Percentiles rank a stretch among this genome's conserved stretches.
Evolutionary conservation across 2,329 filamentous ascomycete species (phyloP).

Genomic region (Fusarium sororula): DNA sequence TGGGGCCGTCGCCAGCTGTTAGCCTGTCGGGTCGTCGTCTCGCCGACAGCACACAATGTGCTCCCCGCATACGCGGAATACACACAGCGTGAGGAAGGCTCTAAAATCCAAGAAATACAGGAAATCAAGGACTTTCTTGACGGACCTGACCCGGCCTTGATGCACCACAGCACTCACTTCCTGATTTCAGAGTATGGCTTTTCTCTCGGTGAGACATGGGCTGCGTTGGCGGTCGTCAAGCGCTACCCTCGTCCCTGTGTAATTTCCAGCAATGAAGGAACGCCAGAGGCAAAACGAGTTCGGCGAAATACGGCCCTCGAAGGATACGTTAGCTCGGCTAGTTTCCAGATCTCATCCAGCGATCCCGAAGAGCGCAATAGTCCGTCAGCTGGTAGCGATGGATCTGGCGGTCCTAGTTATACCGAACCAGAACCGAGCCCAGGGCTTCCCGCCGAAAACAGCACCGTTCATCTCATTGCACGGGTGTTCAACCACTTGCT

Average conservation of each 20-base stretch:
- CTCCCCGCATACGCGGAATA: fast-evolving
- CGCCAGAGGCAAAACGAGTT: not conserved
- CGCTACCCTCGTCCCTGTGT: too few relatives aligned
- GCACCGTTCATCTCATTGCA: too few relatives aligned
- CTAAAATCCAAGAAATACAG: fast-evolving
- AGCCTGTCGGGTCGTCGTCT: not conserved
- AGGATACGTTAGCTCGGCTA: too few relatives aligned
- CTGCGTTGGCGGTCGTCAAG: not conserved
- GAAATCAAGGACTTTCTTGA: not conserved
- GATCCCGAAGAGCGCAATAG: too few relatives aligned
- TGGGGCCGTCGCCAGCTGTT: not conserved
- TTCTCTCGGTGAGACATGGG: not conserved
- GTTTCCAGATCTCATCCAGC: too few relatives aligned
- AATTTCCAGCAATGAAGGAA: too few relatives aligned
- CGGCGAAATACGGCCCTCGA: fast-evolving
- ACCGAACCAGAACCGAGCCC: too few relatives aligned
- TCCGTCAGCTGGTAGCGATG: too few relatives aligned
- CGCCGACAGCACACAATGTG: not conserved
- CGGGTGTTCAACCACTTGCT: too few relatives aligned
- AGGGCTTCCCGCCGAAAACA: too few relatives aligned
- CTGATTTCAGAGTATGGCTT: not conserved
- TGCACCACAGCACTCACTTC: not conserved
- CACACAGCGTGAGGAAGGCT: too few relatives aligned
- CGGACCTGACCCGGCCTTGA: fast-evolving
- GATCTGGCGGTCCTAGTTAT: too few relatives aligned